phyloP scores from a whole-genome alignment of 306 rosid species.

The Glycyrrhiza uralensis region DNA sequence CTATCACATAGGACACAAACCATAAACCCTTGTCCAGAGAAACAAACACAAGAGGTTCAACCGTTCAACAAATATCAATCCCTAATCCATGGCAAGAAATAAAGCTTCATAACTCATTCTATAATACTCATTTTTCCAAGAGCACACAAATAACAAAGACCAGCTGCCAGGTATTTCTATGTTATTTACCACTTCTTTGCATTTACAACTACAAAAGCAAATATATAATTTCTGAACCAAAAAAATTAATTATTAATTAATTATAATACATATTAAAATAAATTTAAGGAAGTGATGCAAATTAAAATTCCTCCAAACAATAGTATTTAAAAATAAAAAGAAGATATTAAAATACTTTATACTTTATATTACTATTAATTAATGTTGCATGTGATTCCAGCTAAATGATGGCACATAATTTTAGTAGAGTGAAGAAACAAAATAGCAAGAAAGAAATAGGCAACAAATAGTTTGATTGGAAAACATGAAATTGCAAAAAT shows the following conservation, averaged over 20 bases:
- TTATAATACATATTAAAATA: neutral
- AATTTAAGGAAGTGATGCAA: neutral
- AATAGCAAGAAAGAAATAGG: conserved; percentile 5
- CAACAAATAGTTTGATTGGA: neutral
- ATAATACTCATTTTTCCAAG: neutral
- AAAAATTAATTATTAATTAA: neutral
- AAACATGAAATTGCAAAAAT: neutral
- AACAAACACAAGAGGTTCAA: conserved; percentile 1
- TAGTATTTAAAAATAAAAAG: neutral
- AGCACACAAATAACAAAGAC: neutral
- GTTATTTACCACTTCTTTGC: neutral
- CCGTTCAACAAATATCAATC: neutral
- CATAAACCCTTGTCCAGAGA: conserved; percentile 9
- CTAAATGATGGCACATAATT: neutral
- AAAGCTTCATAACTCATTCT: neutral
- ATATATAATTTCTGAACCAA: neutral
- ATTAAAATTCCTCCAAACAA: neutral
- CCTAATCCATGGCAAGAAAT: neutral
- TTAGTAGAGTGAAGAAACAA: neutral
- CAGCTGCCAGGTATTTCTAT: neutral
- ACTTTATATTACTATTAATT: neutral
- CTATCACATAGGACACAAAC: conserved; percentile 43
- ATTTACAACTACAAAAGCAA: neutral
- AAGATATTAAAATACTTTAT: neutral
- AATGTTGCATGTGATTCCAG: neutral